These are phyloP conservation scores for Yamadazyma songkhlaensis DNA, from an alignment of 1,139 yeast species.

Conservation along the genomic window DNA sequence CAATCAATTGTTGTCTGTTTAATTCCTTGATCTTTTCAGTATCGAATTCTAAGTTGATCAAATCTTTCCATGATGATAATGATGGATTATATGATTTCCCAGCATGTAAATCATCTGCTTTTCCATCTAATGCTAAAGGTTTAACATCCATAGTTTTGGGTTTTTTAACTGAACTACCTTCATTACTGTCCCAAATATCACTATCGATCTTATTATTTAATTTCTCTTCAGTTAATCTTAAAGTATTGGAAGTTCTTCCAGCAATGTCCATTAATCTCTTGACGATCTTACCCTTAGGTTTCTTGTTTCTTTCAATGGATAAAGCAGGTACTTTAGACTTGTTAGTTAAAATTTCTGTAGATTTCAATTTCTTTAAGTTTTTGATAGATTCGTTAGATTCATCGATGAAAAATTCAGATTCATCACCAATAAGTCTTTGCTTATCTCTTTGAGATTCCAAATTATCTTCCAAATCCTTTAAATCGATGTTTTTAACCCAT, in stretches of 20 bases:
- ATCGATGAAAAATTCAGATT: constrained; percentile 8
- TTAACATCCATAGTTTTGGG: constrained; percentile 18
- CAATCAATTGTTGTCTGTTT: constrained; percentile 56
- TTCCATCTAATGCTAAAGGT: constrained; percentile 17
- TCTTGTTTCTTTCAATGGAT: constrained; percentile 21
- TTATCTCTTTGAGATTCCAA: constrained; percentile 69
- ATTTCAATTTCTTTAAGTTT: constrained; percentile 43
- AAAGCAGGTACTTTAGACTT: constrained; percentile 80
- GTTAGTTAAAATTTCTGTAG: constrained; percentile 70
- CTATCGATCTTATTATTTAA: constrained; percentile 53
- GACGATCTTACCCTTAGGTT: constrained; percentile 61
- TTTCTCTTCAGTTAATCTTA: constrained; percentile 56
- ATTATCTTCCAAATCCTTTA: constrained; percentile 71
- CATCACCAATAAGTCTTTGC: constrained; percentile 62
- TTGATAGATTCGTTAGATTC: constrained; percentile 27
- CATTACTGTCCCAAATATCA: constrained; percentile 65
- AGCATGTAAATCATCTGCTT: constrained; percentile 40
- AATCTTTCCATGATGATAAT: constrained; percentile 73
- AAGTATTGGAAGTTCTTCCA: constrained; percentile 68
- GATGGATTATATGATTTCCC: constrained; percentile 96
- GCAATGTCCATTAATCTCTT: constrained; percentile 72
- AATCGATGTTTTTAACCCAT: constrained; percentile 93
- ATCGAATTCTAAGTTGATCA: constrained; percentile 65
- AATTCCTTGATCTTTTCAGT: constrained; percentile 68
- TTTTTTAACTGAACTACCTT: constrained; percentile 16